A percentile compares a stretch with the other conserved stretches of the same genome.
Evolutionary conservation across 2,329 filamentous ascomycete species (phyloP).

Genomic region (Arthroderma sp.): DNA sequence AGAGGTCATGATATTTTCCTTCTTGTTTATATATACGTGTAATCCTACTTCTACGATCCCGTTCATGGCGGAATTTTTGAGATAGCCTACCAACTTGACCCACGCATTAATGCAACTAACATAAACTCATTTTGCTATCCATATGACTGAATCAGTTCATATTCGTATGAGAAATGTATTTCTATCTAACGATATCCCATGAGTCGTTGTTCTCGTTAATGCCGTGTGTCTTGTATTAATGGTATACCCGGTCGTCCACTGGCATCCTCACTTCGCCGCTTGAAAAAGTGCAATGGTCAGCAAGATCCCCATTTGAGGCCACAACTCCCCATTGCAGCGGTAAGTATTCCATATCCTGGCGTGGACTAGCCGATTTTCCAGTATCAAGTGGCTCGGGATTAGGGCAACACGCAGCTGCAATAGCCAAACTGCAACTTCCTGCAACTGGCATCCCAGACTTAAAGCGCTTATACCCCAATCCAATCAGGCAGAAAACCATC

Average conservation of each 20-base stretch:
- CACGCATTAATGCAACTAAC: not conserved
- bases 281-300: not conserved
- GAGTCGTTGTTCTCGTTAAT: too few relatives aligned
- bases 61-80: not conserved
- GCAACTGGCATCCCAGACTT: conserved; percentile 21
- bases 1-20: not conserved
- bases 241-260: not conserved
- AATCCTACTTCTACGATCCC: not conserved
- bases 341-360: not conserved
- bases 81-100: not conserved
- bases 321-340: not conserved
- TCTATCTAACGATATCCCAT: too few relatives aligned
- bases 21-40: not conserved
- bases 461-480: conserved; percentile 15
- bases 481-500: conserved; percentile 12
- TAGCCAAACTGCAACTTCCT: conserved; percentile 23
- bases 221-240: too few relatives aligned
- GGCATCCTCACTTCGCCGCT: not conserved
- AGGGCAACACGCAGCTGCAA: not conserved
- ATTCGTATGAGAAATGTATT: too few relatives aligned
- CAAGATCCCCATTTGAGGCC: not conserved
- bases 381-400: not conserved
- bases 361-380: not conserved
- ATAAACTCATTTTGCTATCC: too few relatives aligned
- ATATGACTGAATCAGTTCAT: too few relatives aligned